Percentiles rank a stretch among this genome's conserved stretches.
These are phyloP conservation scores for Casuarina cunninghamiana DNA, from an alignment of 306 rosid species.

Conservation along the genomic window DNA sequence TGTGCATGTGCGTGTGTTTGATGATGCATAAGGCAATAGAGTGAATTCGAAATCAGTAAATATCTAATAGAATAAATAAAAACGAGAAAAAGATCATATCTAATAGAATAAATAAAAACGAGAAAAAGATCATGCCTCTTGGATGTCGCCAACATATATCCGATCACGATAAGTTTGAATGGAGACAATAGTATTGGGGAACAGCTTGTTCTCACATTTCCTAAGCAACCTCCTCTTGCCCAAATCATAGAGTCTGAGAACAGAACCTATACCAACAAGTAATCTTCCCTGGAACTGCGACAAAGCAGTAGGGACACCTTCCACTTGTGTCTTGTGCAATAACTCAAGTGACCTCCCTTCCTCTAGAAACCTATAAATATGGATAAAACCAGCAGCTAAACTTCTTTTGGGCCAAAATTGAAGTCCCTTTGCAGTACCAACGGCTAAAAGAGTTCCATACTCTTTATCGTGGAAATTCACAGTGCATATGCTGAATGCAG, in stretches of 20 bases:
- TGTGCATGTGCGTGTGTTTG: too few relatives aligned
- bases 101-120: not conserved
- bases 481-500: conserved; percentile 91
- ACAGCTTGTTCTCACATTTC: conserved; percentile 93
- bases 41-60: too few relatives aligned
- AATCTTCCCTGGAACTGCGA: conserved; percentile 96
- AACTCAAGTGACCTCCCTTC: conserved; percentile 94
- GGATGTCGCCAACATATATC: conserved; percentile 89
- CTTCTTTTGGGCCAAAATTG: conserved; percentile 78
- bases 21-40: too few relatives aligned
- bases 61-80: not conserved
- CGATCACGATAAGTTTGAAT: conserved; percentile 92
- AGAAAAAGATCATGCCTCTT: conserved; percentile 68
- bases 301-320: conserved; percentile 92
- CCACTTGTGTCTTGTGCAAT: conserved; percentile 92
- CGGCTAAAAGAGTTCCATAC: conserved; percentile 89
- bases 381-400: conserved; percentile 75
- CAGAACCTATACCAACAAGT: conserved; percentile 92
- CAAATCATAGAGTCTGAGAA: conserved; percentile 87
- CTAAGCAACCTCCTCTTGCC: conserved; percentile 84
- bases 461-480: conserved; percentile 96
- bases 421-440: conserved; percentile 96
- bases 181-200: conserved; percentile 78
- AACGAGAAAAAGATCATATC: not conserved
- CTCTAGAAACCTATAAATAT: conserved; percentile 84